These are phyloP conservation scores for Penicillium canescens DNA, from an alignment of 495 filamentous ascomycete genomes.

Conservation along the genomic window DNA sequence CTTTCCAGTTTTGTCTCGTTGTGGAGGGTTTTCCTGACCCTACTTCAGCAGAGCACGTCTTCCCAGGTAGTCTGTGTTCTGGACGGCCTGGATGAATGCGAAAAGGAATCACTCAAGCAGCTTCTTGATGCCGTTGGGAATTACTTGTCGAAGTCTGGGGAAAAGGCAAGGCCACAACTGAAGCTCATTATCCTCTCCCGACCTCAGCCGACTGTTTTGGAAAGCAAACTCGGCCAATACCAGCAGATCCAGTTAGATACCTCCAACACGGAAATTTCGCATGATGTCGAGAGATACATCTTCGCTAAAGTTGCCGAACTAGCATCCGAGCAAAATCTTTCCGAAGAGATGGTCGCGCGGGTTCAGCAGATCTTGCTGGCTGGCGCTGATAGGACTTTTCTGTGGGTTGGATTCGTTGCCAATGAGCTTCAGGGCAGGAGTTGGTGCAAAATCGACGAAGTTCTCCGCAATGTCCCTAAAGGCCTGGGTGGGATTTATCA, in stretches of 20 bases:
- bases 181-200: constrained; percentile 41
- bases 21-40: constrained; percentile 35
- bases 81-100: constrained; percentile 51
- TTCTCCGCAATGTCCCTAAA: constrained; percentile 16
- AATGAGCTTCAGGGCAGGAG: constrained; percentile 33
- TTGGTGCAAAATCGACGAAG: constrained; percentile 15
- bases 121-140: constrained; percentile 30
- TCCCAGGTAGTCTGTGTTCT: constrained; percentile 35
- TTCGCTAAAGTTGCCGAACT: constrained; percentile 36
- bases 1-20: constrained; percentile 26
- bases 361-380: constrained; percentile 30
- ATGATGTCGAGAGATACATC: constrained; percentile 38
- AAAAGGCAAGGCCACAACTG: constrained; percentile 16
- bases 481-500: constrained; percentile 21
- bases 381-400: constrained; percentile 43
- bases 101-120: constrained; percentile 34
- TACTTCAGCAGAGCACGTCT: constrained; percentile 28
- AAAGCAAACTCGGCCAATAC: constrained; percentile 16
- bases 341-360: constrained; percentile 14
- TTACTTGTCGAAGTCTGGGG: constrained; percentile 1
- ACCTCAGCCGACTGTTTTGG: constrained; percentile 29
- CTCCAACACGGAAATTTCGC: constrained; percentile 24
- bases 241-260: constrained; percentile 23
- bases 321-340: constrained; percentile 20
- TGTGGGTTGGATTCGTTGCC: constrained; percentile 47